Conservation (phyloP, 768 basidiomycete genomes). For the Rhodosporidiobolus sp. region DNA sequence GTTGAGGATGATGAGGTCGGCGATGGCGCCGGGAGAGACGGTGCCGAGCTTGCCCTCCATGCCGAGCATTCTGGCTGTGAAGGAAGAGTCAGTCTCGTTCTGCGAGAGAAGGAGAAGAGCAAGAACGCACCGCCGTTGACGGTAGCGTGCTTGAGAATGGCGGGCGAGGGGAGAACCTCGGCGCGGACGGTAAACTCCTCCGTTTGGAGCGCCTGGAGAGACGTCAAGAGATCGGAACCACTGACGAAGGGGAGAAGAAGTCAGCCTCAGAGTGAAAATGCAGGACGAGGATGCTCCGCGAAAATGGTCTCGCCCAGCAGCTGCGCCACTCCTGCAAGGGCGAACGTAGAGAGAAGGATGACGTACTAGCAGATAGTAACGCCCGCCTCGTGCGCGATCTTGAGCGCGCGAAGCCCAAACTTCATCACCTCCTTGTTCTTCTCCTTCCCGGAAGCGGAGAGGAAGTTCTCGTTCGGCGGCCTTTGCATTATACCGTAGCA, state of each 20-base stretch:
- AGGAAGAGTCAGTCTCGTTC: neutral
- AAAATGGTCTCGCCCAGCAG: too few species aligned
- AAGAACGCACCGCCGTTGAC: slow-evolving; percentile 48
- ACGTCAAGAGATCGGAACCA: slow-evolving; percentile 54
- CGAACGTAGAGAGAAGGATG: too few species aligned
- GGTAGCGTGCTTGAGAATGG: slow-evolving; percentile 53
- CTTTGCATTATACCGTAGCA: slow-evolving; percentile 54
- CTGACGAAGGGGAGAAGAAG: slow-evolving; percentile 8
- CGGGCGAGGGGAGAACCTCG: slow-evolving; percentile 47
- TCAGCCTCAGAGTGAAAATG: neutral
- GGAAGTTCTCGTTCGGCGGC: slow-evolving; percentile 53
- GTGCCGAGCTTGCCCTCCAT: slow-evolving; percentile 50
- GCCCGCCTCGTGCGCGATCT: slow-evolving; percentile 52
- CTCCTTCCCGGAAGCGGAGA: slow-evolving; percentile 49
- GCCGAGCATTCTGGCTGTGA: slow-evolving; percentile 49
- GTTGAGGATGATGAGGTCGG: slow-evolving; percentile 53
- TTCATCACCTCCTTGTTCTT: slow-evolving; percentile 54
- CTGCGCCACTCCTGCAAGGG: too few species aligned
- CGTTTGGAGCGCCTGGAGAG: slow-evolving; percentile 64
- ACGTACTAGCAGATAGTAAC: slow-evolving; percentile 47
- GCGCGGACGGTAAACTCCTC: slow-evolving; percentile 55
- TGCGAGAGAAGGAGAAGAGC: too few species aligned
- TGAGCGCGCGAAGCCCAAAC: slow-evolving; percentile 52
- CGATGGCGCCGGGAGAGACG: slow-evolving; percentile 50
- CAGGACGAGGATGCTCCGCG: too few species aligned